phyloP scores from a whole-genome alignment of 257 asterid genomes.

The Catharanthus roseus region DNA sequence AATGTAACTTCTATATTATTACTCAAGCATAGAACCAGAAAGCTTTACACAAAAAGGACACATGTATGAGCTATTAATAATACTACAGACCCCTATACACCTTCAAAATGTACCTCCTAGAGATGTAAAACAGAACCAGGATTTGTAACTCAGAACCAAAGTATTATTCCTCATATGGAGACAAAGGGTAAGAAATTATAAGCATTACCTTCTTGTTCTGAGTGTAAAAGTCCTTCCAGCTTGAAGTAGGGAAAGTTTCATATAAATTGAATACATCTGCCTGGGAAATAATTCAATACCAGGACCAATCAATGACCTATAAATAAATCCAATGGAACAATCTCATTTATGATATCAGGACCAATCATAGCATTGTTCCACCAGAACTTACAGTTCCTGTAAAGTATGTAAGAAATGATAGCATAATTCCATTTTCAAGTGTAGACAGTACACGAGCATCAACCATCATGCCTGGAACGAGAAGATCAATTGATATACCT shows the following conservation, averaged over 20 bases:
- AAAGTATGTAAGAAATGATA: slow-evolving; percentile 85
- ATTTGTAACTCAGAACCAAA: background rate
- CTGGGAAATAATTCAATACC: slow-evolving; percentile 35
- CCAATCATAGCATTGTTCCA: slow-evolving; percentile 19
- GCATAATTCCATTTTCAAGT: slow-evolving; percentile 82
- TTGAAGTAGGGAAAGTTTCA: slow-evolving; percentile 61
- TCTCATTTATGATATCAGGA: slow-evolving; percentile 5
- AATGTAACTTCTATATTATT: background rate
- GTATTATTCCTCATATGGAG: background rate
- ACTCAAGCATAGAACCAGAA: background rate
- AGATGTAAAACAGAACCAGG: background rate
- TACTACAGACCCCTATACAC: too few relatives aligned
- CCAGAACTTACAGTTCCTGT: slow-evolving; percentile 84
- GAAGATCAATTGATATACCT: slow-evolving; percentile 92
- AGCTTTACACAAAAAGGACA: background rate
- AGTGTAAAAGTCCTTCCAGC: slow-evolving; percentile 71
- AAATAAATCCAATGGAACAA: slow-evolving; percentile 12
- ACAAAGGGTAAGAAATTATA: background rate
- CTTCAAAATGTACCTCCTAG: background rate
- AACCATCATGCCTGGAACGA: slow-evolving; percentile 98
- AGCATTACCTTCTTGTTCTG: slow-evolving; percentile 71
- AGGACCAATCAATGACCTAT: slow-evolving; percentile 3
- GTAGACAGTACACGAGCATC: slow-evolving; percentile 79
- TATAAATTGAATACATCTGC: slow-evolving; percentile 74
- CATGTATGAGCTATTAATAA: background rate